Percentiles rank a stretch among this genome's conserved stretches.
phyloP scores from a whole-genome alignment of 2,329 filamentous ascomycete genomes.

The Monosporascus cannonballus region DNA sequence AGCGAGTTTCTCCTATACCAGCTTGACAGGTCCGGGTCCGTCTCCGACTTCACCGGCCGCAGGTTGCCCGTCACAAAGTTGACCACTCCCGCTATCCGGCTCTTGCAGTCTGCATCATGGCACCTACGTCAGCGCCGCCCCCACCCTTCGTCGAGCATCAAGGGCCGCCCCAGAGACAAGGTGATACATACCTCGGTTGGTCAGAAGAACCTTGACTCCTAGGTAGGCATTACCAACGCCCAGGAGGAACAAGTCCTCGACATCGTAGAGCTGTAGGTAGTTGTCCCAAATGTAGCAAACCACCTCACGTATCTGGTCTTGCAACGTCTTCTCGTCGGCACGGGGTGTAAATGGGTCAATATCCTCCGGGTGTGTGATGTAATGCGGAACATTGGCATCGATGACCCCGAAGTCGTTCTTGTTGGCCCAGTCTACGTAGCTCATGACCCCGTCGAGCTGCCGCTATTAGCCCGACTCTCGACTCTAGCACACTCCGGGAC shows the following conservation, averaged over 20 bases:
- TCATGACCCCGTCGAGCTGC: conserved; percentile 73
- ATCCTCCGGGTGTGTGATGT: conserved; percentile 60
- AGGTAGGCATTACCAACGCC: conserved; percentile 86
- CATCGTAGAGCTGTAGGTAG: conserved; percentile 75
- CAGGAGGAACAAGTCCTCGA: conserved; percentile 74
- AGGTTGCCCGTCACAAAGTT: conserved; percentile 77
- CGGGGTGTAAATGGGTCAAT: conserved; percentile 40
- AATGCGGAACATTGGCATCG: conserved; percentile 83
- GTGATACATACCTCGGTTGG: conserved; percentile 57
- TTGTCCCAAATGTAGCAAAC: conserved; percentile 94
- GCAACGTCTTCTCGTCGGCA: conserved; percentile 40
- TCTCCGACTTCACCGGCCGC: conserved; percentile 72
- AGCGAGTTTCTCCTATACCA: conserved; percentile 84
- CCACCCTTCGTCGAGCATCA: too few relatives aligned
- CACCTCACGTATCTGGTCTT: conserved; percentile 63
- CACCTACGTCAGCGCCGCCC: conserved; percentile 5
- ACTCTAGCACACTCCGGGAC: background rate
- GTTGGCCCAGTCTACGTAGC: conserved; percentile 80
- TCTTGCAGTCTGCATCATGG: conserved; percentile 49
- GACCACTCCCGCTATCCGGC: conserved; percentile 64
- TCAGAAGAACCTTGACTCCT: conserved; percentile 75
- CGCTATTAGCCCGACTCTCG: conserved; percentile 17
- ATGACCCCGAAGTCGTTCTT: conserved; percentile 76
- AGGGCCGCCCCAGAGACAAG: too few relatives aligned
- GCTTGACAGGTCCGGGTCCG: conserved; percentile 61